Evolutionary conservation across 805 yeast species (phyloP).

Genomic region (Jamesozyma hellenica): DNA sequence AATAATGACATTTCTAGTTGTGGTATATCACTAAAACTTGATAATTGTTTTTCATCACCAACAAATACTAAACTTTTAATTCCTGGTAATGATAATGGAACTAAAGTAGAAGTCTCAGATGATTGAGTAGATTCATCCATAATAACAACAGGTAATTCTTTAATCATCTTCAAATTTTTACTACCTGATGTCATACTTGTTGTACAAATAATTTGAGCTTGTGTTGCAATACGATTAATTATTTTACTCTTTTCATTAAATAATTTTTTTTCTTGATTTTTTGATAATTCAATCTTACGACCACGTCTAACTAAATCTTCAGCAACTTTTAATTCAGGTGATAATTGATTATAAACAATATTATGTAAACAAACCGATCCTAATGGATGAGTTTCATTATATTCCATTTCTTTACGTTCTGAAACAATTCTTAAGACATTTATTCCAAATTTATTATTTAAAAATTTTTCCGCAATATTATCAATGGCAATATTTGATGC

Average conservation of each 20-base stretch:
- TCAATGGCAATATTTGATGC: conserved; percentile 70
- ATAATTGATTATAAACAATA: conserved; percentile 41
- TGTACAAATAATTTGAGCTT: conserved; percentile 60
- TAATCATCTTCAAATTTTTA: conserved; percentile 45
- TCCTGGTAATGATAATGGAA: conserved; percentile 61
- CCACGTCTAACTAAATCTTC: conserved; percentile 36
- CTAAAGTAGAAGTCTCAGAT: conserved; percentile 60
- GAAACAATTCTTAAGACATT: conserved; percentile 49
- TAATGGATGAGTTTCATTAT: conserved; percentile 46
- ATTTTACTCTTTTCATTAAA: conserved; percentile 36
- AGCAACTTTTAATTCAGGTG: conserved; percentile 36
- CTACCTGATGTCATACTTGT: conserved; percentile 70
- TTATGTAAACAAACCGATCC: conserved; percentile 55
- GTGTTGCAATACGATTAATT: conserved; percentile 43
- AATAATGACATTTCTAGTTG: conserved; percentile 56
- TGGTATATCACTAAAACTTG: conserved; percentile 62
- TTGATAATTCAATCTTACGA: conserved; percentile 33
- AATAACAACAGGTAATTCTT: conserved; percentile 53
- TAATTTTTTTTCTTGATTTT: conserved; percentile 42
- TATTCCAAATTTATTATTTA: conserved; percentile 39
- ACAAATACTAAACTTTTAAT: conserved; percentile 59
- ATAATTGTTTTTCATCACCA: conserved; percentile 68
- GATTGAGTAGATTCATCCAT: conserved; percentile 78
- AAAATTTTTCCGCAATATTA: conserved; percentile 60
- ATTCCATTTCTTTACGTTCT: conserved; percentile 50